Evolutionary conservation across 1,139 yeast species (phyloP).

Genomic region (Entelexis sorbosivorans): DNA sequence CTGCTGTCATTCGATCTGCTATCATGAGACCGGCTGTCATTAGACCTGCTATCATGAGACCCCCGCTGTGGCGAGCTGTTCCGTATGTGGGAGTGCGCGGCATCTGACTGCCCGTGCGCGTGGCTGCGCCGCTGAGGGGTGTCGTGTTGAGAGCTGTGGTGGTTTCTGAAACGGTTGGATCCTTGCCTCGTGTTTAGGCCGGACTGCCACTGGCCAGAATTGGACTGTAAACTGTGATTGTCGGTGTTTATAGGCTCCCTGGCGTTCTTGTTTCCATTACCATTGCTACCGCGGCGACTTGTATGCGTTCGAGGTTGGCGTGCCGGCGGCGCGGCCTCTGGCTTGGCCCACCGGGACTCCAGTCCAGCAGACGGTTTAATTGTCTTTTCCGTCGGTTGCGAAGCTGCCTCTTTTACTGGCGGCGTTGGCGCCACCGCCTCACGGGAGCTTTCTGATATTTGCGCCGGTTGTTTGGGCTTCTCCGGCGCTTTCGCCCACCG

Average conservation of each 20-base stretch:
- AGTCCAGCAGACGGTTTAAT: background rate
- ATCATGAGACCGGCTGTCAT: background rate
- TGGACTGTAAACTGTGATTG: background rate
- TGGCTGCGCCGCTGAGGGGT: background rate
- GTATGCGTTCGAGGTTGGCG: background rate
- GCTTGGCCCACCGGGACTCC: background rate
- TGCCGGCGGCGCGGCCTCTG: background rate
- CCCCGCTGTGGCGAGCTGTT: too few species aligned
- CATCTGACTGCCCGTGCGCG: background rate
- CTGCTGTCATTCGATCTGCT: too few species aligned
- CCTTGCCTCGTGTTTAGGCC: background rate
- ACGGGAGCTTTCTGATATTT: background rate
- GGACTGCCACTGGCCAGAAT: background rate
- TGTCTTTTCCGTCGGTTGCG: background rate
- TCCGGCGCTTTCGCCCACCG: constrained; percentile 5
- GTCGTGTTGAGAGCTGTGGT: background rate
- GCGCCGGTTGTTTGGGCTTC: background rate
- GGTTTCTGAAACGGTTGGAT: too few species aligned
- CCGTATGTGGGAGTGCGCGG: too few species aligned
- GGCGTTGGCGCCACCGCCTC: background rate
- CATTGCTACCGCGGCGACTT: background rate
- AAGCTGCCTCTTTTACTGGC: background rate
- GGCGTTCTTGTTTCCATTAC: background rate
- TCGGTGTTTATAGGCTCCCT: background rate
- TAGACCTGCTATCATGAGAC: too few species aligned